A percentile compares a stretch with the other conserved stretches of the same genome.
Conservation (phyloP, 495 filamentous ascomycete species). For the Evernia prunastri region DNA sequence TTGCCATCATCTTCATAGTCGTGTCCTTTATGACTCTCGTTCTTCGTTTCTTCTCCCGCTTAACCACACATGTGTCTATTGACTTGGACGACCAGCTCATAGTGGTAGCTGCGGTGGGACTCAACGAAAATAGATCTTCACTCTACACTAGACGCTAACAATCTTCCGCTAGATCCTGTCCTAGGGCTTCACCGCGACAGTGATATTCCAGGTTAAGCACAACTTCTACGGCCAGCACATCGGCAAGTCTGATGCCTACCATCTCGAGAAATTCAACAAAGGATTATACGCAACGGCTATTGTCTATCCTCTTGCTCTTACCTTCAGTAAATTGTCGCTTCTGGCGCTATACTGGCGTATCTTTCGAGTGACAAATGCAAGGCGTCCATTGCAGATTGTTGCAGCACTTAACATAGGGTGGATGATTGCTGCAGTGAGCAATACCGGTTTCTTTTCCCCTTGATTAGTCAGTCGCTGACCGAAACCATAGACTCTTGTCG, state of each 20-base stretch:
- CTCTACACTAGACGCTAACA: neutral
- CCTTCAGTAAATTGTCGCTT: neutral
- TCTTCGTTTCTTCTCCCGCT: neutral
- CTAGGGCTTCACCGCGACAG: neutral
- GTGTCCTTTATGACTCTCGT: neutral
- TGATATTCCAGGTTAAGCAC: neutral
- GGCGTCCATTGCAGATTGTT: neutral
- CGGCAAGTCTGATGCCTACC: neutral
- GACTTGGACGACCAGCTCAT: neutral
- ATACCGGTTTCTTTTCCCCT: neutral
- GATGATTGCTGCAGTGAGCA: neutral
- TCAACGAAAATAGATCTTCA: neutral
- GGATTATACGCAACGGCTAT: neutral
- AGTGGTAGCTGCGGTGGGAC: slow-evolving; percentile 1
- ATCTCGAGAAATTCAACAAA: slow-evolving; percentile 1
- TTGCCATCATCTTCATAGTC: neutral
- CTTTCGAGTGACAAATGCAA: neutral
- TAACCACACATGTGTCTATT: neutral
- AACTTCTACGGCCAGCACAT: neutral
- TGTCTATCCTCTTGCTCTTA: slow-evolving; percentile 1
- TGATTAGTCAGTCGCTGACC: neutral
- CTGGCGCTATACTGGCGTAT: neutral
- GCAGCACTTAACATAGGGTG: neutral
- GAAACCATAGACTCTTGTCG: neutral
- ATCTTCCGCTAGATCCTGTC: neutral